Base-by-base conservation (phyloP, 2,329 filamentous ascomycete species). In the Dothiorella sarmentorum region DNA sequence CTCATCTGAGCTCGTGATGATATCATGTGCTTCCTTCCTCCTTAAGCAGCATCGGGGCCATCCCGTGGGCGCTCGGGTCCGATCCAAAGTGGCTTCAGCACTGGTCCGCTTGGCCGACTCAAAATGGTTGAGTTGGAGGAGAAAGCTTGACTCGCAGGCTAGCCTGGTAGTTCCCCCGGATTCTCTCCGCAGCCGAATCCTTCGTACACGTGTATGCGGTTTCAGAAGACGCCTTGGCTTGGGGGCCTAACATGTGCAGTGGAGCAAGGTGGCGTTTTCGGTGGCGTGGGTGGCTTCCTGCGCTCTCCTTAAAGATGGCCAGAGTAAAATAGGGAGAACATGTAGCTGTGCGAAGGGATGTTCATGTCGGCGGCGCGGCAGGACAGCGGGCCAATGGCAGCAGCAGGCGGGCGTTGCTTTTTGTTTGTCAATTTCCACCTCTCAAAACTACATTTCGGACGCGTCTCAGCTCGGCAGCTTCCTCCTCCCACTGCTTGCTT, bases 351-450 rank as follows among this genome's bases (percentile, higher is more conserved):
- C 20, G 22, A 43, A 26, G 40, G 40, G 40, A 22, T 31, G 43
- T 29, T 45, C 43, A 31, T 40, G 15, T 40, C 49, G 22, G 38
- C 33, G 24, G 49, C 33, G 33, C 49, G 24, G 49, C 49, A 53
- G 37, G 35, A 35, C 26, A 47, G 22, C 35, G 31, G 35, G 9
- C 49, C 49, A 53, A 40, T 53, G 10, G 35, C 22, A 27, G 35
- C 11, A 10, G 22, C 22, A 22, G 22, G 35, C 49, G 49, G 24
- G 49, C 33, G 24, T 40, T 53, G 49, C 49, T 53, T 53, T 38
- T 53, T 40, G 49, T 40, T 27, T 53, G 24, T 20, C 35, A 53
- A 53, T 53, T 53, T 53, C 49, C 49, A 42, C 49, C 18, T 2
- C n/a, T 17, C 10, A 35, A 24, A 11, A 26, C 40, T 15, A 22